phyloP scores from a whole-genome alignment of 2,329 filamentous ascomycete species.

The Lachnellula cervina region DNA sequence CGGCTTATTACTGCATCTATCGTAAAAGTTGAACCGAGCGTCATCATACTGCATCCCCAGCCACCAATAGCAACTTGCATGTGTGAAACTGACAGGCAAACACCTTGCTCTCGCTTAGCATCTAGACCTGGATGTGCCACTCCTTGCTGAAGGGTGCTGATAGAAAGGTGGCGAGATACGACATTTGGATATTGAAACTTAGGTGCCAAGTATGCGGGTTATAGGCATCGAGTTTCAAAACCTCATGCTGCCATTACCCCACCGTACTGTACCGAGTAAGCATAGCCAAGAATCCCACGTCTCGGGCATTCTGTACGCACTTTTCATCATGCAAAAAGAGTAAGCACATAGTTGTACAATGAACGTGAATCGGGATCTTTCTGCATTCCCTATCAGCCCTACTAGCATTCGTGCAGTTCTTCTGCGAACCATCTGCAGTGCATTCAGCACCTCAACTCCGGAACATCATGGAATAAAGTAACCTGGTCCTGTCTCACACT shows the following conservation, averaged over 20 bases:
- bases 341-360: not conserved
- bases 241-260: not conserved
- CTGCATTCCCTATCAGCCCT: not conserved
- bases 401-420: not conserved
- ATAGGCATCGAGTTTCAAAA: too few relatives aligned
- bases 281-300: not conserved
- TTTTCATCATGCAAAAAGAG: not conserved
- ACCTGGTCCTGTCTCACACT: too few relatives aligned
- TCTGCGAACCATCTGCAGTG: not conserved
- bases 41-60: not conserved
- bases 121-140: not conserved
- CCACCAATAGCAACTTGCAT: not conserved
- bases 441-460: too few relatives aligned
- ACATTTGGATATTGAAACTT: too few relatives aligned
- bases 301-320: not conserved
- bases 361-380: not conserved
- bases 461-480: too few relatives aligned
- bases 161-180: not conserved
- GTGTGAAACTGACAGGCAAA: not conserved
- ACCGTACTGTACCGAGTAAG: not conserved
- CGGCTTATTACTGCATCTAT: too few relatives aligned
- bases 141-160: not conserved
- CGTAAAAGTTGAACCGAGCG: too few relatives aligned
- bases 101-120: not conserved
- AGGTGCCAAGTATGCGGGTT: too few relatives aligned